phyloP scores from a whole-genome alignment of 2,329 filamentous ascomycete species.

The Aureobasidium pullulans region DNA sequence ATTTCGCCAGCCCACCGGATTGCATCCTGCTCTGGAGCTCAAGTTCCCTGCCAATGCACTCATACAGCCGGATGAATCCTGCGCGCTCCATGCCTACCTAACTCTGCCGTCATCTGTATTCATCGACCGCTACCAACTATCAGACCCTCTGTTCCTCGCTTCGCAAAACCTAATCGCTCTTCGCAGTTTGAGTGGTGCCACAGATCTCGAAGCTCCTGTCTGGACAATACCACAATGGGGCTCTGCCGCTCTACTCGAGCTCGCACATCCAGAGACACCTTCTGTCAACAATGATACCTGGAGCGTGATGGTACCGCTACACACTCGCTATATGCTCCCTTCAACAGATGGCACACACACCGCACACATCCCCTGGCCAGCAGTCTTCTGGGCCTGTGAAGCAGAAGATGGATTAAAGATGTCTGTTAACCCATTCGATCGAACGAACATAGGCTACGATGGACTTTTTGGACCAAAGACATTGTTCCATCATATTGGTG shows the following conservation, averaged over 20 bases:
- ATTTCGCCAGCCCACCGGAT: slow-evolving; percentile 66
- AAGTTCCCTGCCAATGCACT: slow-evolving; percentile 50
- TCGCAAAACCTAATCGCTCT: slow-evolving; percentile 71
- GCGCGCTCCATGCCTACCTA: slow-evolving; percentile 70
- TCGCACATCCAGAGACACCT: slow-evolving; percentile 48
- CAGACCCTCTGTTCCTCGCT: slow-evolving; percentile 65
- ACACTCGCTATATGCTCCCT: slow-evolving; percentile 73
- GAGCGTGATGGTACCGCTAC: slow-evolving; percentile 68
- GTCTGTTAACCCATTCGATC: slow-evolving; percentile 74
- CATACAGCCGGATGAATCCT: slow-evolving; percentile 44
- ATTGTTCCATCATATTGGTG: slow-evolving; percentile 67
- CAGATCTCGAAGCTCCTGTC: slow-evolving; percentile 84
- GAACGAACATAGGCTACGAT: slow-evolving; percentile 79
- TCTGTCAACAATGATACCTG: slow-evolving; percentile 32
- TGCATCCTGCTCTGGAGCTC: slow-evolving; percentile 75
- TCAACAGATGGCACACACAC: slow-evolving; percentile 22
- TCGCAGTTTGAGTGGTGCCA: slow-evolving; percentile 62
- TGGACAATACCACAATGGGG: slow-evolving; percentile 76
- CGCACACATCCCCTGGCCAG: slow-evolving; percentile 67
- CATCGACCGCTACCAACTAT: slow-evolving; percentile 79
- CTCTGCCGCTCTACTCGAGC: slow-evolving; percentile 66
- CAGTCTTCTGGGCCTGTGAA: slow-evolving; percentile 84
- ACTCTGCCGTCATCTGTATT: slow-evolving; percentile 78
- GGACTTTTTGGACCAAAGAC: slow-evolving; percentile 67
- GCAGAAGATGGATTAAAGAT: slow-evolving; percentile 61